Evolutionary conservation across 139 green algal species (phyloP), one percentile per base, ranked within the genome.

Genomic region (Pseudopediastrum boryanum): DNA sequence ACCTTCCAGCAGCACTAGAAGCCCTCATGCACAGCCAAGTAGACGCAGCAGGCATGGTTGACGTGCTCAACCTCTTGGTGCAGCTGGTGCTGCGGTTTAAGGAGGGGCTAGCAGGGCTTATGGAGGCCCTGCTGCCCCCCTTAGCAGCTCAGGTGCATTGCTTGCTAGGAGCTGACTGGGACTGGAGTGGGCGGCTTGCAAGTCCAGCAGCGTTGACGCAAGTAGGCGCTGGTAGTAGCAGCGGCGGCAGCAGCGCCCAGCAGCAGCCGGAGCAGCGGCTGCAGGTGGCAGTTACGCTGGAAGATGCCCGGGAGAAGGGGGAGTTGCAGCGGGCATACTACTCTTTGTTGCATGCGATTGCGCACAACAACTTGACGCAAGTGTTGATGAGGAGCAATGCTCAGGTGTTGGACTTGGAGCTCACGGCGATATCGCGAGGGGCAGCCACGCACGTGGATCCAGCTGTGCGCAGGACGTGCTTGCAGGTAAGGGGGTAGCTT

Each of bases 261-360:
- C 62, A 65, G 21, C 62, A 81, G 61, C 59, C 73, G 64, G 50
- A 75, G 41, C 35, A 52, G 16, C 33, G 46, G 29, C 61, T 62
- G 59, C 50, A 58, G 38, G 76, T 75, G 46, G 44, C 71, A 62
- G 88, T 74, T 41, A 87, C 81, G 4, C 74, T 89, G 41, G 93
- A 97, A 63, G 93, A 95, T 33, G 52, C 78, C 27, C 85, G 93
- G 3, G 92, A 96, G 69, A 79, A 82, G 42, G 88, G 59, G 0
- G 91, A 94, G 71, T 78, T 97, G 25, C 93, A 97, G 89, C 80
- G 84, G 9, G 58, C 78, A 2, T 95, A 93, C 85, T 95, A 94
- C 81, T 39, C 54, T n/a, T 82, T 96, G 71, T 71, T 94, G 48
- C 85, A 90, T 27, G 77, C 61, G n/a, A 33, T 95, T 25, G 77